phyloP scores from a whole-genome alignment of 2,329 filamentous ascomycete genomes.

The Claviceps paspali region DNA sequence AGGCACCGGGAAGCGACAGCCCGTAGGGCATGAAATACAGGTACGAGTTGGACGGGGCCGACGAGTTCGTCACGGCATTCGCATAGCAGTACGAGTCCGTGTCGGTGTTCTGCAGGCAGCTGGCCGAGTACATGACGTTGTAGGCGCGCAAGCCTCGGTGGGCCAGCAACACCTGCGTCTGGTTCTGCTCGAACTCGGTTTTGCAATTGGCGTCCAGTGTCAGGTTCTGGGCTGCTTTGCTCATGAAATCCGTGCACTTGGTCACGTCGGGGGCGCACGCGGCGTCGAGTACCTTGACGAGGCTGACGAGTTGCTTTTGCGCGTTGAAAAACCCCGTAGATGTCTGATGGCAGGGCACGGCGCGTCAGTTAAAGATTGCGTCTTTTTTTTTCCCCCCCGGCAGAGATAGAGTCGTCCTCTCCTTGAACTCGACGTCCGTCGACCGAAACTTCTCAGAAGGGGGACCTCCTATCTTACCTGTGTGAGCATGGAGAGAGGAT shows the following conservation, averaged over 20 bases:
- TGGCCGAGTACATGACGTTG: constrained; percentile 60
- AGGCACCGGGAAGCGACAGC: constrained; percentile 47
- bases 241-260: constrained; percentile 51
- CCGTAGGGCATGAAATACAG: constrained; percentile 81
- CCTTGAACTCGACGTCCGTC: no score
- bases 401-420: no score
- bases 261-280: constrained; percentile 55
- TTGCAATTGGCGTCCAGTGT: constrained; percentile 50
- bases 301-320: constrained; percentile 51
- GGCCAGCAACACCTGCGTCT: constrained; percentile 57
- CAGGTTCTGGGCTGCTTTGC: constrained; percentile 49
- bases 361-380: no score
- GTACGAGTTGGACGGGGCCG: constrained; percentile 56
- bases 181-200: constrained; percentile 49
- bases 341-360: no score
- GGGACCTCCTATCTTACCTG: constrained; percentile 49
- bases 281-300: constrained; percentile 64
- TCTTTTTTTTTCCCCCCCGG: no score
- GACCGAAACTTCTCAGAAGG: no score
- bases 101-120: constrained; percentile 56
- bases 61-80: constrained; percentile 64
- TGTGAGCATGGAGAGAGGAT: constrained; percentile 72
- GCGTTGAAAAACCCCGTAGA: constrained; percentile 75
- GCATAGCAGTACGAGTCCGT: constrained; percentile 66
- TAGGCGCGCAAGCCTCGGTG: constrained; percentile 67